Conservation (phyloP, 148 eudicot genomes). For the Persicaria tinctoria region DNA sequence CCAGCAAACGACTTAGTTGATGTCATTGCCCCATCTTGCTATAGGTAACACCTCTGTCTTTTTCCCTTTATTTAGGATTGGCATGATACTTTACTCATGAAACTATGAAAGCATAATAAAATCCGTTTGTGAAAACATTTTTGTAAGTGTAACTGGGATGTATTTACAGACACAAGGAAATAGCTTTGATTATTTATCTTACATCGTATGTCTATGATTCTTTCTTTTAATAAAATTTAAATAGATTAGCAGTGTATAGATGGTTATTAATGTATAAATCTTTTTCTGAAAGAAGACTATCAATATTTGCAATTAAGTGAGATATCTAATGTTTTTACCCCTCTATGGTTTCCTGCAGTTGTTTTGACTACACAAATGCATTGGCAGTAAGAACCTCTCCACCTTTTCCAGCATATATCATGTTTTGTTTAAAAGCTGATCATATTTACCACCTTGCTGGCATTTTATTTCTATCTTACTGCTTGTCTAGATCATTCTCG, state of each 20-base stretch:
- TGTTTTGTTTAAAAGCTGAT: background rate
- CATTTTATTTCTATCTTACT: background rate
- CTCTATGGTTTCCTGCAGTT: constrained; percentile 41
- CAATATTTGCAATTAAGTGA: background rate
- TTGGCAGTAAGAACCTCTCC: constrained; percentile 61
- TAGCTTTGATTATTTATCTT: background rate
- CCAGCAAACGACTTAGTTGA: constrained; percentile 96
- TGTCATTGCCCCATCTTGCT: constrained; percentile 98
- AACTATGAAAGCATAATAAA: background rate
- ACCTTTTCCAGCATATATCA: background rate
- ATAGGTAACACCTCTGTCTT: constrained; percentile 46
- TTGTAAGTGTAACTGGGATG: background rate
- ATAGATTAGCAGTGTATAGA: too few species aligned
- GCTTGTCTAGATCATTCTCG: background rate
- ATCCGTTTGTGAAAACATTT: background rate
- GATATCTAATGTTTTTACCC: background rate
- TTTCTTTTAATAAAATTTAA: too few species aligned
- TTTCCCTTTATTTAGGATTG: constrained; percentile 11
- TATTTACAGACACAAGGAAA: background rate
- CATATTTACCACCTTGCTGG: background rate
- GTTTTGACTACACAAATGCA: constrained; percentile 98
- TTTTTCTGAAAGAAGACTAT: background rate
- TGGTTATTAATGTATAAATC: background rate
- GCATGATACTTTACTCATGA: background rate
- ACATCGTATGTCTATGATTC: background rate